Evolutionary conservation across 2,329 filamentous ascomycete genomes (phyloP).

Genomic region (Aspergillus puulaauensis): DNA sequence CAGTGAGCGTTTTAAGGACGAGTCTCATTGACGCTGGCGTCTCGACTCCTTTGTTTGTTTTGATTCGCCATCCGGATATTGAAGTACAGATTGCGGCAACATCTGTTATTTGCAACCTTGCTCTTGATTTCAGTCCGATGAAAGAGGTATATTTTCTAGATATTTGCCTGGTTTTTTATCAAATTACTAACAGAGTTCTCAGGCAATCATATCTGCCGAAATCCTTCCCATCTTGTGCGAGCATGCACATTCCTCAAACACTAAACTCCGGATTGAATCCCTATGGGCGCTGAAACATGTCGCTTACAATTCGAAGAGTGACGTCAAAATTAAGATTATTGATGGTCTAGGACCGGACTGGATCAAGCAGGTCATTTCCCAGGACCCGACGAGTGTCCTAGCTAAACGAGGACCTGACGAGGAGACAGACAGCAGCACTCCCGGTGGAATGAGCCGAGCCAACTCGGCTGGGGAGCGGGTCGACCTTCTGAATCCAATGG

Average conservation of each 20-base stretch:
- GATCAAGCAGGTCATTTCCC: constrained; percentile 75
- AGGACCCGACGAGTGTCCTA: constrained; percentile 43
- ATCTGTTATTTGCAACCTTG: constrained; percentile 78
- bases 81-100: constrained; percentile 86
- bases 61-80: constrained; percentile 72
- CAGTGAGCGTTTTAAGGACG: constrained; percentile 79
- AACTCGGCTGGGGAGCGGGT: constrained; percentile 63
- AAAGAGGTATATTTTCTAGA: constrained; percentile 59
- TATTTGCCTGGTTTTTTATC: neutral
- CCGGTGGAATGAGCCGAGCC: constrained; percentile 53
- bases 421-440: constrained; percentile 31
- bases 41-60: constrained; percentile 70
- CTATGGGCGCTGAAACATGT: constrained; percentile 94
- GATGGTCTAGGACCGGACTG: constrained; percentile 75
- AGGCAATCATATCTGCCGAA: constrained; percentile 72
- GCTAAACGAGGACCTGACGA: constrained; percentile 31
- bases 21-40: constrained; percentile 84
- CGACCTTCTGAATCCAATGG: constrained; percentile 57
- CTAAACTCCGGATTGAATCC: constrained; percentile 78
- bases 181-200: constrained; percentile 12
- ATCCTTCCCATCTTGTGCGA: constrained; percentile 76
- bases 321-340: constrained; percentile 74
- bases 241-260: constrained; percentile 77
- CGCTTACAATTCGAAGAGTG: constrained; percentile 68
- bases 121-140: constrained; percentile 88